A percentile compares a stretch with the other conserved stretches of the same genome.
Evolutionary conservation across 2,329 filamentous ascomycete genomes (phyloP).

Genomic region (Epichloe coenophiala): DNA sequence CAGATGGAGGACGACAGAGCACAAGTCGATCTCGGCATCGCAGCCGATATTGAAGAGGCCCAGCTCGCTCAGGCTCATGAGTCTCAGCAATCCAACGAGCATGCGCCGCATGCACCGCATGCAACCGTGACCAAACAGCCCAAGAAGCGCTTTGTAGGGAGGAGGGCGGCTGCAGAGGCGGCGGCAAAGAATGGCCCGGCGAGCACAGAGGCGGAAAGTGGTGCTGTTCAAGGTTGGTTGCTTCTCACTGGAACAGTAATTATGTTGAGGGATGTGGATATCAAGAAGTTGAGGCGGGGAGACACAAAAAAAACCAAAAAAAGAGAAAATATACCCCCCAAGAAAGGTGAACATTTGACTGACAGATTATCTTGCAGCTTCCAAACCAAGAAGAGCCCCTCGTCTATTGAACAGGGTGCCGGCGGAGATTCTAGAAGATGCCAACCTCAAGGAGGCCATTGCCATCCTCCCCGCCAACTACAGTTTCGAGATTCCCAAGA

Average conservation of each 20-base stretch:
- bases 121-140: slow-evolving; percentile 47
- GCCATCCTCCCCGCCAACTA: slow-evolving; percentile 86
- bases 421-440: slow-evolving; percentile 70
- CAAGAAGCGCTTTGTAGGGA: slow-evolving; percentile 83
- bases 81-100: slow-evolving; percentile 2
- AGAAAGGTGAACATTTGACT: neutral
- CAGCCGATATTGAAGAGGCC: slow-evolving; percentile 47
- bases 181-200: slow-evolving; percentile 29
- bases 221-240: slow-evolving; percentile 37
- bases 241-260: neutral
- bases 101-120: slow-evolving; percentile 1
- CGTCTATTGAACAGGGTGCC: slow-evolving; percentile 87
- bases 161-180: slow-evolving; percentile 56
- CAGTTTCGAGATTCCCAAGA: slow-evolving; percentile 97
- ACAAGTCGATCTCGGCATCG: slow-evolving; percentile 55
- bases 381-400: slow-evolving; percentile 57
- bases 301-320: neutral
- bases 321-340: neutral
- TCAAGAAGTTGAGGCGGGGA: neutral
- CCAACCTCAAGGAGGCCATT: slow-evolving; percentile 77
- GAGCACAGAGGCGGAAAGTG: slow-evolving; percentile 13
- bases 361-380: slow-evolving; percentile 33
- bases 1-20: slow-evolving; percentile 66
- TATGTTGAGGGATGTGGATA: neutral
- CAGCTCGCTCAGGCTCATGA: slow-evolving; percentile 20